Base-by-base conservation (phyloP, 768 basidiomycete species). In the Phylloporus arenicola region DNA sequence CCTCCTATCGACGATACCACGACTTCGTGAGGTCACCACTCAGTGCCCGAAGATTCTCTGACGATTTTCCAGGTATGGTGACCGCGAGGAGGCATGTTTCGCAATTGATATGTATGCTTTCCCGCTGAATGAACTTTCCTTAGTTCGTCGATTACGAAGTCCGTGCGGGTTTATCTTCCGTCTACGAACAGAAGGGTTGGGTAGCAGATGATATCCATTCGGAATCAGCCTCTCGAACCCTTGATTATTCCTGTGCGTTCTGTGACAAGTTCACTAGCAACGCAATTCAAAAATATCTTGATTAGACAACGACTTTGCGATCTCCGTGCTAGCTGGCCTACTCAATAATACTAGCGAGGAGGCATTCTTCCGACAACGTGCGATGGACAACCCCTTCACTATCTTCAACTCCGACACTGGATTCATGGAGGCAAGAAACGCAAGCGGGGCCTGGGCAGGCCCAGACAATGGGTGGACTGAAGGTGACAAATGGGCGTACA, bases 401-500 rank as follows among this genome's bases (percentile, higher is more conserved):
- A 66, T 92, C 12, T 92, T 78, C 71, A 92, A 91, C 57, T 47
- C 52, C 17, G 45, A 31, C 5, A 88, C 84, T 0, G 84, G 85
- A 1, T 91, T 91, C 61, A 89, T 92, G 85, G 87, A 91, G 59
- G 88, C 87, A 1, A 75, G 84, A 42, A 82, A 84, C 48, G 73
- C 73, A 13, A 75, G 78, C 57, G 88, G 88, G 0, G 67, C 72
- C 11, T 90, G 84, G 83, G 88, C 88, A 4, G 86, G 90, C 9
- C 75, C 76, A 9, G 75, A 79, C 52, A 73, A 68, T 12, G 89
- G 89, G 0, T 92, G 87, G 85, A 92, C 89, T 1, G 89, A 92
- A 64, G 90, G 88, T 31, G 82, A 84, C 58, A 76, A 77, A 62
- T 83, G 82, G 82, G 83, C 83, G 8, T 91, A 91, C 63, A 83